Evolutionary conservation across 2,329 filamentous ascomycete genomes (phyloP), one percentile per base, ranked within the genome.

Genomic region (Reticulascus tulasneorum): DNA sequence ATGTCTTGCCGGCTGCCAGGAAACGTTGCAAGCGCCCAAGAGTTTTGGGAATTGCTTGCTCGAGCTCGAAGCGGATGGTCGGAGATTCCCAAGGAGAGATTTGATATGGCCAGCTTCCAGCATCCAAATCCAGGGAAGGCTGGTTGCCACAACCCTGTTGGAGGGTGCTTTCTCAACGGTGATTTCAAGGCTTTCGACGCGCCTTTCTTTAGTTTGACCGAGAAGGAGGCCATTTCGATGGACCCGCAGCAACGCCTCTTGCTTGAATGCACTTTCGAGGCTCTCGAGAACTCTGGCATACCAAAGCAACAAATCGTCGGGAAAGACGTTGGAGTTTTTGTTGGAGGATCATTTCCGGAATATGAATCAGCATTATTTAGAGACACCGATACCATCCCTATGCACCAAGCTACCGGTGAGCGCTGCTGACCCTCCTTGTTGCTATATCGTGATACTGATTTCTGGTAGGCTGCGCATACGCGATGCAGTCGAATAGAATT

Each of bases 1-100:
- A 58, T 35, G 17, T 59, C 49, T 3, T 66, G 62, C 44, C 58
- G 64, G 25, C 62, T 66, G 13, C 57, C 64, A 0, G 63, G 63
- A 2, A 50, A 47, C 7, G 50, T 55, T 1, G 53, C 39, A 8
- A 52, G 46, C 8, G 57, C 61, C 2, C 56, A 58, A 2, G 54
- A 56, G 37, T 50, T 66, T 7, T 66, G 62, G 61, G 51, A 61
- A 16, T 44, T 61, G 18, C 49, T 53, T 6, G 19, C 34, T 9
- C 29, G 38, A 12, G 38, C 38, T 13, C 38, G 38, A 10, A 37
- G 34, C 23, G 38, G 34, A 12, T 30, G 38, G 6, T 41, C 35
- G 16, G 13, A 49, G 30, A 42, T 54, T 11, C 50, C 53, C 3
- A 24, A 19, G 7, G 34, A 46, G 13, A 34, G 38, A 5, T 41